phyloP scores from a whole-genome alignment of 1,284 basidiomycete genomes.

The Blastosporella zonata region DNA sequence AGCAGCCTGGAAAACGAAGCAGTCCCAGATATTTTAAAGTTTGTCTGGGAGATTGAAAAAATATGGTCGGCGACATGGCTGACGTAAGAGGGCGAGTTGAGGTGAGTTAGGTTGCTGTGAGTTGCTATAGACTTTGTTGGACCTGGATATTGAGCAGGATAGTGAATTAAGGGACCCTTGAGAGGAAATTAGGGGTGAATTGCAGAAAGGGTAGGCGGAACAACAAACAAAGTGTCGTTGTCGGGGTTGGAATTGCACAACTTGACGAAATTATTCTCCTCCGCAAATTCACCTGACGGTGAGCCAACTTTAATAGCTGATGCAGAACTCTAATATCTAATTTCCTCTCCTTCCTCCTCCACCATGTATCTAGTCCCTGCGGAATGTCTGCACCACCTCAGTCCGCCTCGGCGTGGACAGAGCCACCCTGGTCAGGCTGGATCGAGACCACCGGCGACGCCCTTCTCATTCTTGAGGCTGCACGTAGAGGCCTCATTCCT shows the following conservation, averaged over 20 bases:
- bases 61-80: constrained; percentile 22
- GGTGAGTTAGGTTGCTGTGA: neutral
- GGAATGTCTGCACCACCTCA: constrained; percentile 37
- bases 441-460: constrained; percentile 96
- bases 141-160: neutral
- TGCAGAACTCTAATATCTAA: constrained; percentile 52
- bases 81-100: constrained; percentile 16
- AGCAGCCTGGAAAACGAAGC: neutral
- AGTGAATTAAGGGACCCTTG: neutral
- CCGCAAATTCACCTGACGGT: constrained; percentile 54
- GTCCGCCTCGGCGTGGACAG: constrained; percentile 55
- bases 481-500: constrained; percentile 85
- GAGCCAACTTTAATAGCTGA: constrained; percentile 55
- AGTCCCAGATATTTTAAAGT: neutral
- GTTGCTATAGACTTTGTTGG: neutral
- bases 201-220: constrained; percentile 20
- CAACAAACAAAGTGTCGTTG: constrained; percentile 32
- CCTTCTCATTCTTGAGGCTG: constrained; percentile 93
- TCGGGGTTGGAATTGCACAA: constrained; percentile 41
- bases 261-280: constrained; percentile 43
- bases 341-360: constrained; percentile 24
- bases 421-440: constrained; percentile 88
- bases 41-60: constrained; percentile 17
- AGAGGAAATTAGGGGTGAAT: neutral
- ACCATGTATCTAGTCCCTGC: constrained; percentile 15